Evolutionary conservation across 805 yeast genomes (phyloP).

Genomic region (Wickerhamomyces strasburgensis): DNA sequence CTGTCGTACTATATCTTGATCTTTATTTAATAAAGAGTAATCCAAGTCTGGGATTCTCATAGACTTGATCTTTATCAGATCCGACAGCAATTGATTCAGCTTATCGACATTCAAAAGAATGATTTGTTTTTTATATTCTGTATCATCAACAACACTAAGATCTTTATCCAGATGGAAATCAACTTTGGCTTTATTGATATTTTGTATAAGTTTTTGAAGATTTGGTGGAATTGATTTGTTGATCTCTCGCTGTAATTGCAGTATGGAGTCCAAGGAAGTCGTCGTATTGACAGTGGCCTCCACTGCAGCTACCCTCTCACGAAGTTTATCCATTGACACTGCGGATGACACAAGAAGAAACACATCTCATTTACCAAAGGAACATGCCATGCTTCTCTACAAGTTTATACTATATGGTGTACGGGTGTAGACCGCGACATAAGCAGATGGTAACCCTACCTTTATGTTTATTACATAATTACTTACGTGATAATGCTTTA

Average conservation of each 20-base stretch:
- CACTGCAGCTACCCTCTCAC: slow-evolving; percentile 3
- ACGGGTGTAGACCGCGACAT: too few relatives aligned
- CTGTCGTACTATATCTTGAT: background rate
- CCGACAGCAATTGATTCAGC: too few relatives aligned
- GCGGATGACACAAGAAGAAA: too few relatives aligned
- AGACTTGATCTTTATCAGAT: background rate
- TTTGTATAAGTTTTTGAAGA: slow-evolving; percentile 3
- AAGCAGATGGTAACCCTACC: too few relatives aligned
- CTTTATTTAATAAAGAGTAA: background rate
- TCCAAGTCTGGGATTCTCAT: background rate
- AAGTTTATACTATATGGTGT: too few relatives aligned
- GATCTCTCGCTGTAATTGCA: background rate
- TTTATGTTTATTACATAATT: too few relatives aligned
- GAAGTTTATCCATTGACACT: slow-evolving; percentile 6
- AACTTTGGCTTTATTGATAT: slow-evolving; percentile 7
- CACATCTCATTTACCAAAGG: too few relatives aligned
- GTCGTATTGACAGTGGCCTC: slow-evolving; percentile 4
- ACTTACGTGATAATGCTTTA: too few relatives aligned
- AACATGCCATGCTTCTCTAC: too few relatives aligned
- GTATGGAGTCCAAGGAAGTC: background rate
- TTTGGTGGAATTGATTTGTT: background rate
- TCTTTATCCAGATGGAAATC: slow-evolving; percentile 7
- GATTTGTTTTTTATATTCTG: background rate
- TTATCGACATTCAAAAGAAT: background rate
- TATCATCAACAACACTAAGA: background rate